phyloP scores from a whole-genome alignment of 176 grass and related monocot genomes.

The Oryza coarctata region DNA sequence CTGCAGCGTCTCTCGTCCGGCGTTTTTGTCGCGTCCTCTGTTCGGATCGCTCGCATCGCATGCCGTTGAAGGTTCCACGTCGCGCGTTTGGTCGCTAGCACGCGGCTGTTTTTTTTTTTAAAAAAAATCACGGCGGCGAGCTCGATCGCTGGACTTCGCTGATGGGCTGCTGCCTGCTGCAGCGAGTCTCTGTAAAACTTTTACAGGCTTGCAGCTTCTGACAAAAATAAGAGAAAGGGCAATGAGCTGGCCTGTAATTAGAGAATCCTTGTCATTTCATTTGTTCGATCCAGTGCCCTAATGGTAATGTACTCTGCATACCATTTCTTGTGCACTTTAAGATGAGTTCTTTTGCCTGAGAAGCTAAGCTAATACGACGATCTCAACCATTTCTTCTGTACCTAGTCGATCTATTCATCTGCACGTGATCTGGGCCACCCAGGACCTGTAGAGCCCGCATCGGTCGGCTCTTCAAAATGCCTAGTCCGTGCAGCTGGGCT shows the following conservation, averaged over 20 bases:
- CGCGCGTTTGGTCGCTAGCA: neutral
- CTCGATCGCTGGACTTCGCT: no score
- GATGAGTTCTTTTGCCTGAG: neutral
- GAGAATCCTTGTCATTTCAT: neutral
- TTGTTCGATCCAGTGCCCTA: neutral
- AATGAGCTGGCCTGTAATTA: neutral
- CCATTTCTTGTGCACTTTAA: neutral
- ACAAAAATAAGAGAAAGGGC: no score
- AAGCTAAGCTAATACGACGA: neutral
- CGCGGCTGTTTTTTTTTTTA: no score
- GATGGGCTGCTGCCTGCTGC: no score
- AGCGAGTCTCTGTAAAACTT: no score
- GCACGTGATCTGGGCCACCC: conserved; percentile 10
- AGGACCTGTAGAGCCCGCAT: neutral
- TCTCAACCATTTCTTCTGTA: neutral
- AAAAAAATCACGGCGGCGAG: no score
- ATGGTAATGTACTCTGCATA: neutral
- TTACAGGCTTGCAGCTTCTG: no score
- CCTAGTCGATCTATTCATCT: neutral
- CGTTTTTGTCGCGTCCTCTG: neutral
- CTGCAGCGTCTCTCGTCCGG: neutral
- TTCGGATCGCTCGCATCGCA: neutral
- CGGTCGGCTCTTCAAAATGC: conserved; percentile 15
- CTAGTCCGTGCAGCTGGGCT: neutral
- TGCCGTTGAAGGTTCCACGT: neutral